Evolutionary conservation across 768 basidiomycete species (phyloP).

Genomic region (Steccherinum ochraceum): DNA sequence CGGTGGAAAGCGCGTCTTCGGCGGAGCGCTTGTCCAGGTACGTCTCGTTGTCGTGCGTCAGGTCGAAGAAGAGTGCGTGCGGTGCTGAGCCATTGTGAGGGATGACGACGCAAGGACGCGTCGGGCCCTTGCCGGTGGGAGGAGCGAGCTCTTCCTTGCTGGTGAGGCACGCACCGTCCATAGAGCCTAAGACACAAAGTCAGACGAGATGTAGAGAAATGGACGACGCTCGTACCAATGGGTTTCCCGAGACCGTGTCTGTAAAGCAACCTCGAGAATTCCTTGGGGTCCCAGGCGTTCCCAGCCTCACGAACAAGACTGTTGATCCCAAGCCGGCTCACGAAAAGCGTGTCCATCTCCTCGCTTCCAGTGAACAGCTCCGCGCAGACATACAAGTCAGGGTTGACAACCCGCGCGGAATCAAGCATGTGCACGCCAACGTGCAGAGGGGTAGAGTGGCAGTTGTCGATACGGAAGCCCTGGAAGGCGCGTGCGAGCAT

Average conservation of each 20-base stretch:
- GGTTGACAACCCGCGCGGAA: constrained; percentile 80
- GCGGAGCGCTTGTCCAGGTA: constrained; percentile 85
- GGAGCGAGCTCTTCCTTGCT: constrained; percentile 70
- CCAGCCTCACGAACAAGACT: constrained; percentile 93
- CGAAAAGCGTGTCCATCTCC: constrained; percentile 89
- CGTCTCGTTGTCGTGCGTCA: constrained; percentile 97
- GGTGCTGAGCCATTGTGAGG: constrained; percentile 83
- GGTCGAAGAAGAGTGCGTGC: constrained; percentile 91
- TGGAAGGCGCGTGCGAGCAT: constrained; percentile 80
- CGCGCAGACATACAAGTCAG: constrained; percentile 93
- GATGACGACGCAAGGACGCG: constrained; percentile 65
- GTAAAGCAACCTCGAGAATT: constrained; percentile 83
- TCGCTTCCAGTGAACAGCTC: constrained; percentile 96
- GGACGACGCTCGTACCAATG: constrained; percentile 49
- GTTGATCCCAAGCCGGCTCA: constrained; percentile 88
- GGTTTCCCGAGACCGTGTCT: constrained; percentile 91
- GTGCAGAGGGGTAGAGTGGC: constrained; percentile 93
- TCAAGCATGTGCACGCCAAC: constrained; percentile 97
- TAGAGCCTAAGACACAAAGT: constrained; percentile 55
- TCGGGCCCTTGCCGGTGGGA: constrained; percentile 77
- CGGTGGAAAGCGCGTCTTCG: constrained; percentile 93
- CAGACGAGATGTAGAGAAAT: neutral
- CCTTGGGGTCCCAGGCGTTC: constrained; percentile 85
- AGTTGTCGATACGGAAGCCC: constrained; percentile 98
- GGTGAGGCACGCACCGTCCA: constrained; percentile 86